These are phyloP conservation scores for Vitis vinifera DNA, from an alignment of 164 flowering plant genomes.

Conservation along the genomic window ASM3070453v1 NC_081818.1:30391001-30391500, in stretches of 20 bases:
- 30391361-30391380: not conserved
- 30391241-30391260: conserved; percentile 69
- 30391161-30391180: conserved; percentile 97
- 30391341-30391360: not conserved
- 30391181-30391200: conserved; percentile 88
- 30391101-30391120: not conserved
- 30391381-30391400: conserved; percentile 93
- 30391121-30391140: not conserved
- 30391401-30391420: conserved; percentile 89
- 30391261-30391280: conserved; percentile 80
- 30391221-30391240: conserved; percentile 79
- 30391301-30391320: not conserved
- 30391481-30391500: conserved; percentile 93
- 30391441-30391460: conserved; percentile 99
- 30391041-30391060: no score
- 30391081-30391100: not conserved
- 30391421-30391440: conserved; percentile 94
- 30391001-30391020: conserved; percentile 85
- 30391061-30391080: not conserved
- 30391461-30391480: conserved; percentile 94
- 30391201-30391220: conserved; percentile 77
- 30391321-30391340: not conserved
- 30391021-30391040: conserved; percentile 88
- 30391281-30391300: conserved; percentile 83
- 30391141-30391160: conserved; percentile 66